Evolutionary conservation across 2,329 filamentous ascomycete genomes (phyloP).

Genomic region (Colletotrichum sansevieriae): DNA sequence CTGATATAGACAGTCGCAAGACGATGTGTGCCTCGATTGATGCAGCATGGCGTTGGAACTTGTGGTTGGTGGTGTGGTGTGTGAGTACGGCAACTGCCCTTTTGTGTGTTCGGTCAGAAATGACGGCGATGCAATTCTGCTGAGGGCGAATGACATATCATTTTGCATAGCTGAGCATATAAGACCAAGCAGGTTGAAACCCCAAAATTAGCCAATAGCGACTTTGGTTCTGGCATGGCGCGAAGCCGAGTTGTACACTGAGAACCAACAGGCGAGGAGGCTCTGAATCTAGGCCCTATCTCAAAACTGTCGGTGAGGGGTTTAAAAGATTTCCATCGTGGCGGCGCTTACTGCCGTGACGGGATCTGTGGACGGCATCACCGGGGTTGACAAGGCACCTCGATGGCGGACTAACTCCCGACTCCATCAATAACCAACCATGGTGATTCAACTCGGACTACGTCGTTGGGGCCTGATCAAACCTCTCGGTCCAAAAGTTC

Average conservation of each 20-base stretch:
- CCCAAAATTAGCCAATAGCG: slow-evolving; percentile 18
- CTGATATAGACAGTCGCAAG: neutral
- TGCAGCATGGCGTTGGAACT: neutral
- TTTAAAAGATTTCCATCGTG: neutral
- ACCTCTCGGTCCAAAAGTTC: neutral
- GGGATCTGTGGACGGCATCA: neutral
- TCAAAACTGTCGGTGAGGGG: slow-evolving; percentile 25
- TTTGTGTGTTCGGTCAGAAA: slow-evolving; percentile 27
- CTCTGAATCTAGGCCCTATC: slow-evolving; percentile 10
- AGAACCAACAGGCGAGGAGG: slow-evolving; percentile 4
- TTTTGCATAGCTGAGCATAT: slow-evolving; percentile 20
- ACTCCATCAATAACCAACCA: neutral
- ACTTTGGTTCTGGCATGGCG: slow-evolving; percentile 1
- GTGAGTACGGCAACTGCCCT: slow-evolving; percentile 11
- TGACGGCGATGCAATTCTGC: slow-evolving; percentile 25
- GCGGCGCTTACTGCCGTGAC: neutral
- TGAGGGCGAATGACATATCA: slow-evolving; percentile 22
- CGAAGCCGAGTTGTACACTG: slow-evolving; percentile 9
- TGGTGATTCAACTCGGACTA: neutral
- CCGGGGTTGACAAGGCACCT: neutral
- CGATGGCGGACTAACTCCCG: slow-evolving; percentile 13
- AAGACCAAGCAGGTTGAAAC: slow-evolving; percentile 32
- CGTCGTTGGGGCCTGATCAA: slow-evolving; percentile 4
- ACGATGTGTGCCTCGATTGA: slow-evolving; percentile 5
- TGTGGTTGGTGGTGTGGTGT: neutral